Evolutionary conservation across 176 grass and related monocot genomes (phyloP).

Genomic region (Echinochloa phyllopogon): DNA sequence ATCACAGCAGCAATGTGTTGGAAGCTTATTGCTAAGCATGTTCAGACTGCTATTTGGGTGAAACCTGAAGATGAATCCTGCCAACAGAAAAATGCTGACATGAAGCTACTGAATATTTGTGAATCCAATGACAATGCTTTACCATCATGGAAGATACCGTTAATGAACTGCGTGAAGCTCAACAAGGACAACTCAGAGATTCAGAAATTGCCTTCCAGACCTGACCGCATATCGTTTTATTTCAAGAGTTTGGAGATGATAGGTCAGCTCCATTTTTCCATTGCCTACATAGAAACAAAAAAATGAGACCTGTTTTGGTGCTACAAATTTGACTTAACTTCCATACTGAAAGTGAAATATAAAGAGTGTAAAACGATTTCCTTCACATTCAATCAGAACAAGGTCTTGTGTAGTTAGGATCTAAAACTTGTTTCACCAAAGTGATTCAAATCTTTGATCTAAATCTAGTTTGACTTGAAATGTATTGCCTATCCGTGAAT

Average conservation of each 20-base stretch:
- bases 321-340: constrained; percentile 36
- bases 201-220: constrained; percentile 69
- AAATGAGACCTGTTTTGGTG: background rate
- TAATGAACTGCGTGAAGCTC: constrained; percentile 83
- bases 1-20: constrained; percentile 93
- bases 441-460: background rate
- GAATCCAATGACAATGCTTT: constrained; percentile 51
- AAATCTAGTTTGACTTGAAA: constrained; percentile 15
- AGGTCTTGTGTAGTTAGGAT: background rate
- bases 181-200: constrained; percentile 51
- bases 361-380: background rate
- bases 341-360: background rate
- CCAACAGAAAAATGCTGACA: constrained; percentile 66
- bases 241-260: constrained; percentile 85
- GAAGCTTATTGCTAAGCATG: constrained; percentile 83
- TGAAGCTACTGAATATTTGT: constrained; percentile 71
- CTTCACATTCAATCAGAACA: background rate
- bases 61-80: constrained; percentile 82
- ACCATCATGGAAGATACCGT: constrained; percentile 72
- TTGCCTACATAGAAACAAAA: constrained; percentile 9
- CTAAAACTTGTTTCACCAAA: background rate
- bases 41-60: constrained; percentile 97
- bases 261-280: constrained; percentile 63
- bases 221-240: constrained; percentile 80
- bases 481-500: constrained; percentile 33